phyloP scores from a whole-genome alignment of 306 rosid species.

The Bauhinia variegata region DNA sequence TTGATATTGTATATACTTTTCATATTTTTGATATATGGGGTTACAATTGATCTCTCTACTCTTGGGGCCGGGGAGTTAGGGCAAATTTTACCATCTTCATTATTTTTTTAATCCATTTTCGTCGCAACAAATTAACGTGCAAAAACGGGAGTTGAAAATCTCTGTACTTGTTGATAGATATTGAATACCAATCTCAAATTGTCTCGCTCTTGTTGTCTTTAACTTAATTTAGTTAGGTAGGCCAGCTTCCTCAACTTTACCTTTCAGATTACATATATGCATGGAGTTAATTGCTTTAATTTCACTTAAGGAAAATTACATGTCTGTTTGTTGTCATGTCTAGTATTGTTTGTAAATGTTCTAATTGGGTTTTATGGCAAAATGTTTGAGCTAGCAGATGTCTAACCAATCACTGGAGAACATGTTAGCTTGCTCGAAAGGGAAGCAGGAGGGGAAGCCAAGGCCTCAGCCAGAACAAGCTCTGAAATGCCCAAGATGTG shows the following conservation, averaged over 20 bases:
- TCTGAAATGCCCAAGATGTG: slow-evolving; percentile 88
- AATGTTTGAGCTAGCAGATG: slow-evolving; percentile 69
- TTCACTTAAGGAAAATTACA: neutral
- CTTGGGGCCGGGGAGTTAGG: neutral
- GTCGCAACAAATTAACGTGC: slow-evolving; percentile 10
- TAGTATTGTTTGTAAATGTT: neutral
- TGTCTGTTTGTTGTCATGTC: too few species aligned
- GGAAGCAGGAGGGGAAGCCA: slow-evolving; percentile 63
- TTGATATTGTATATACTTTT: neutral
- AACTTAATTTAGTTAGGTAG: too few species aligned
- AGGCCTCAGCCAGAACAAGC: slow-evolving; percentile 90
- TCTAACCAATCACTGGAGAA: slow-evolving; percentile 66
- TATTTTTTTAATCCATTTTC: neutral
- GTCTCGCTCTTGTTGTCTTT: neutral
- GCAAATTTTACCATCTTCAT: slow-evolving; percentile 23
- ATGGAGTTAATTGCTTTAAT: neutral
- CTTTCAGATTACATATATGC: neutral
- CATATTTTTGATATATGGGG: neutral
- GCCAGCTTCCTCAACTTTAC: neutral
- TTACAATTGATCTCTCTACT: neutral
- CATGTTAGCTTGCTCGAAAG: slow-evolving; percentile 71
- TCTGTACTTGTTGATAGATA: neutral
- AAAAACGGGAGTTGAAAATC: neutral
- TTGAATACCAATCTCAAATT: neutral
- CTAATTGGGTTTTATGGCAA: neutral